Base-by-base conservation (phyloP, 768 basidiomycete genomes). In the Agaricus sinodeliciosus region DNA sequence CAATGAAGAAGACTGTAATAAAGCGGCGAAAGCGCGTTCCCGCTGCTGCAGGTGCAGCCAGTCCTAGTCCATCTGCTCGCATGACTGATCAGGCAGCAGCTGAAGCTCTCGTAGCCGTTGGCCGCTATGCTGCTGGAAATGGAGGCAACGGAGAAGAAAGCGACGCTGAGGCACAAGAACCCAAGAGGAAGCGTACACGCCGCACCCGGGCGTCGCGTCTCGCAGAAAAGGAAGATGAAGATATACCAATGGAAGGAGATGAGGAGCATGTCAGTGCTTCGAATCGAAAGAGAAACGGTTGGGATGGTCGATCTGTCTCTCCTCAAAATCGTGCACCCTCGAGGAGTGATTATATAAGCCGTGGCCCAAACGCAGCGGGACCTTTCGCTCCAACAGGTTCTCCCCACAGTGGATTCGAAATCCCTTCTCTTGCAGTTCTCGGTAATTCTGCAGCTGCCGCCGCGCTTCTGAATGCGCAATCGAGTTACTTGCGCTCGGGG, bases 1-100 rank as follows among this genome's bases (percentile, higher is more conserved):
- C 93, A 57, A 95, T 99, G 94, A 98, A 96, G 72, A 97, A 98
- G 76, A 89, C 91, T 3, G 92, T 96, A 60, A 99, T 99, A 79
- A 99, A 99, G 73, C 82, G 96, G 31, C 78, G 96, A 59, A 98
- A 98, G 71, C 86, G 96, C 59, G 94, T 99, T 39, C 94, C 96
- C 34, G 94, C 95, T 47, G 92, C 94, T 39, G 82, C 87, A 16
- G 78, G 72, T 8, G 68, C 61, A 22, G 61, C 54, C 25, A 60
- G 62, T 25, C 60, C 65, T 43, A 59, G 50, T 50, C 56, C 64
- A 28, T 58, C 63, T 18, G 70, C 66, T 15, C 69, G 73, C 47
- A 72, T 90, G 74, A 79, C 85, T 9, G 91, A 94, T 65, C 89
- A 91, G 64, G 90, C 90, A 35, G 91, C 91, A 1, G 91, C 91